phyloP scores from a whole-genome alignment of 2,329 filamentous ascomycete species.

The Cladophialophora yegresii region DNA sequence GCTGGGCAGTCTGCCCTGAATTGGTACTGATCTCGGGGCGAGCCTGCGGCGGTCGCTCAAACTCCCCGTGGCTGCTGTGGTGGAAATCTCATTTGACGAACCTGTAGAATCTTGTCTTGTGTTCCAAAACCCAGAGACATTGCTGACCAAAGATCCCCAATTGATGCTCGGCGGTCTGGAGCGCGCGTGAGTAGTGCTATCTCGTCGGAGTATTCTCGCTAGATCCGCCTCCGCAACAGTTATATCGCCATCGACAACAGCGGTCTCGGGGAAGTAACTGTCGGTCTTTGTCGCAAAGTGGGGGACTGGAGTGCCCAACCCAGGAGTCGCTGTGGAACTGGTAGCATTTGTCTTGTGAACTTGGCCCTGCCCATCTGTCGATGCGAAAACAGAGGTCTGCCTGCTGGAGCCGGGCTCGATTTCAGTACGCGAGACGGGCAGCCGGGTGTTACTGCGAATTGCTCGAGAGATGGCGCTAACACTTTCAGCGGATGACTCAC shows the following conservation, averaged over 20 bases:
- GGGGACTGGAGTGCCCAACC: conserved; percentile 54
- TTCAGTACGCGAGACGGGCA: conserved; percentile 4
- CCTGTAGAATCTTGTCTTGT: conserved; percentile 51
- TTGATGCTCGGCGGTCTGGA: conserved; percentile 54
- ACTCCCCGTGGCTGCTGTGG: conserved; percentile 32
- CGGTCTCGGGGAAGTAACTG: conserved; percentile 34
- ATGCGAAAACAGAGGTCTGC: conserved; percentile 45
- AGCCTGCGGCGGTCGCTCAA: conserved; percentile 22
- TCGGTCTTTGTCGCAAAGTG: conserved; percentile 49
- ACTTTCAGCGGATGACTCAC: conserved; percentile 49
- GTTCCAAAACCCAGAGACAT: conserved; percentile 52
- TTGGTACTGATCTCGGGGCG: conserved; percentile 24
- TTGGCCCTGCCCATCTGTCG: conserved; percentile 47
- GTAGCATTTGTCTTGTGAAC: conserved; percentile 53
- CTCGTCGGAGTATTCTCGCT: conserved; percentile 56
- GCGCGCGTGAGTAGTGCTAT: conserved; percentile 52
- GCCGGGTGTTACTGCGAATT: conserved; percentile 17
- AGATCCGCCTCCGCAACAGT: conserved; percentile 58
- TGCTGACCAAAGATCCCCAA: conserved; percentile 60
- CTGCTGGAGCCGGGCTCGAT: conserved; percentile 6
- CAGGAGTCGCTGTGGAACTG: conserved; percentile 55
- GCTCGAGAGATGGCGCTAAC: conserved; percentile 32
- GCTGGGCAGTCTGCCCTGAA: conserved; percentile 15
- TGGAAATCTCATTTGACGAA: conserved; percentile 42
- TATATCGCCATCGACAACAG: conserved; percentile 41